A percentile compares a stretch with the other conserved stretches of the same genome.
Conservation (phyloP, 2,329 filamentous ascomycete species). For the Colletotrichum limetticola region DNA sequence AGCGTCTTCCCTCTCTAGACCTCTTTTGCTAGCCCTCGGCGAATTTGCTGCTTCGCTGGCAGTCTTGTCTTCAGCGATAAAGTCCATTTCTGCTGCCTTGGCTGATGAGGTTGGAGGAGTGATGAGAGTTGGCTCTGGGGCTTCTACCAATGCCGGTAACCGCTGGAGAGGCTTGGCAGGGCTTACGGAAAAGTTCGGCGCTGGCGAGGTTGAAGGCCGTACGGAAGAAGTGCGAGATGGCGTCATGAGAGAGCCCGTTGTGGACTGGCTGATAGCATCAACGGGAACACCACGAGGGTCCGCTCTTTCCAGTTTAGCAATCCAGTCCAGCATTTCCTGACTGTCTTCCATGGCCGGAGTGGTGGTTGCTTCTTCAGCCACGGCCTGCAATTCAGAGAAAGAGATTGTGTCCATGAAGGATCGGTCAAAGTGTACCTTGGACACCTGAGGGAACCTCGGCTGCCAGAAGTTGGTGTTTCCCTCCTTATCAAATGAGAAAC, state of each 20-base stretch:
- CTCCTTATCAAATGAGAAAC: constrained; percentile 81
- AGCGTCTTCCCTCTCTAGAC: background rate
- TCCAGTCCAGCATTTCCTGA: constrained; percentile 71
- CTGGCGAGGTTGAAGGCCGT: constrained; percentile 23
- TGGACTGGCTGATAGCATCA: constrained; percentile 59
- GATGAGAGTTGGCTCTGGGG: constrained; percentile 4
- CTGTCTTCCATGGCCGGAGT: constrained; percentile 62
- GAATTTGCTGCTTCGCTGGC: background rate
- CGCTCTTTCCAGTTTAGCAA: constrained; percentile 66
- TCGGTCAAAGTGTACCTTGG: constrained; percentile 82
- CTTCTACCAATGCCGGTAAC: constrained; percentile 14
- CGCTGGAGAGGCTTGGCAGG: background rate
- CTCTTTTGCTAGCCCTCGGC: constrained; percentile 1
- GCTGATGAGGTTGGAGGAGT: constrained; percentile 34
- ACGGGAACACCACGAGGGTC: constrained; percentile 57
- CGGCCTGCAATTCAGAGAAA: constrained; percentile 75
- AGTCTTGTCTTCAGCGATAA: background rate
- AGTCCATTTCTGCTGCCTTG: background rate
- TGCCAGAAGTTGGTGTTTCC: constrained; percentile 77
- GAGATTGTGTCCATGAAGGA: constrained; percentile 74
- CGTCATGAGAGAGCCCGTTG: constrained; percentile 42
- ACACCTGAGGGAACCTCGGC: constrained; percentile 79
- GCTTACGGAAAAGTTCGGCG: background rate
- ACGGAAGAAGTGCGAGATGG: constrained; percentile 18
- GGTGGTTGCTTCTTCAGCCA: constrained; percentile 68